phyloP scores from a whole-genome alignment of 345 rosid genomes.

The Ricinus communis region DNA sequence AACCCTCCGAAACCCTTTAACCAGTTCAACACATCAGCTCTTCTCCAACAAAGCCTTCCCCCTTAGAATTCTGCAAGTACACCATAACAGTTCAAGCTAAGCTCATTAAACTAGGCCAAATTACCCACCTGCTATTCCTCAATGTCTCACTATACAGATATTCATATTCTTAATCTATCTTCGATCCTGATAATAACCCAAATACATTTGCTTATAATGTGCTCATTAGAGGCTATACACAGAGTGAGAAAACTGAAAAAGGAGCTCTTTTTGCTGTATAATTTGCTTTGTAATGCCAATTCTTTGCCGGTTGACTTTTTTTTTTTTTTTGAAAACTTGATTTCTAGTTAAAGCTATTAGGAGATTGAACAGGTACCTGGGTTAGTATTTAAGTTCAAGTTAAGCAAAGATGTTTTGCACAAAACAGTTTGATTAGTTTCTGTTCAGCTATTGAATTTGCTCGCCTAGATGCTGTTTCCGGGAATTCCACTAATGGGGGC shows the following conservation, averaged over 20 bases:
- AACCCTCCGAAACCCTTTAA: not conserved
- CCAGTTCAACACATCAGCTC: not conserved
- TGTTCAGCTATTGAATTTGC: constrained; percentile 8
- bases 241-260: constrained; percentile 11
- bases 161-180: constrained; percentile 18
- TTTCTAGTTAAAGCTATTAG: constrained; percentile 8
- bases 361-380: constrained; percentile 22
- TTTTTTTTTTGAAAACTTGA: constrained; percentile 19
- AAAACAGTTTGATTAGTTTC: constrained; percentile 19
- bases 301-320: constrained; percentile 12
- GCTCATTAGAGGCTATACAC: constrained; percentile 19
- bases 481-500: constrained; percentile 15
- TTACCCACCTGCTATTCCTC: constrained; percentile 15
- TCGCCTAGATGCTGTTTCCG: constrained; percentile 16
- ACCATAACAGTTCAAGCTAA: constrained; percentile 10
- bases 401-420: constrained; percentile 19
- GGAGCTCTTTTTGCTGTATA: constrained; percentile 15
- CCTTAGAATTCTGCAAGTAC: constrained; percentile 13
- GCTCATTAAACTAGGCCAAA: constrained; percentile 14
- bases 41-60: constrained; percentile 14
- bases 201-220: constrained; percentile 23
- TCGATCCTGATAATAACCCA: constrained; percentile 13
- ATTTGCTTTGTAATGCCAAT: constrained; percentile 14
- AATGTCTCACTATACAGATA: constrained; percentile 12
- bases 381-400: constrained; percentile 19